These are phyloP conservation scores for Heterococcus sp. DNA, from an alignment of 108 stramenopile species.

Conservation along the genomic window DNA sequence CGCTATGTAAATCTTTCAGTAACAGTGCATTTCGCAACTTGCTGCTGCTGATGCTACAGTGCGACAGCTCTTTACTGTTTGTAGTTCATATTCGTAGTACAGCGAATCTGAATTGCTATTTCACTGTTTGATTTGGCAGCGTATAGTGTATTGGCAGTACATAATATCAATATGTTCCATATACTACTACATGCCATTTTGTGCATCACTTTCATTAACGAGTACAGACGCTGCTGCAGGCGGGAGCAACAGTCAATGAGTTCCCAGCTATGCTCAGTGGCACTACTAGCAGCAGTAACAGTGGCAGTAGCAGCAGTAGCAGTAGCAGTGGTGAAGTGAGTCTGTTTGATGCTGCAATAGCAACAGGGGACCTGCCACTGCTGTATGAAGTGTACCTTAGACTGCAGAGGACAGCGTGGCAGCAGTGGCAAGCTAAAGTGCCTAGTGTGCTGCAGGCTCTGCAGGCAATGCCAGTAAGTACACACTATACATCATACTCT, in stretches of 20 bases:
- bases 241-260: neutral
- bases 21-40: neutral
- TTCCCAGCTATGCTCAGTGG: neutral
- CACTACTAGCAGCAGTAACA: neutral
- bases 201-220: neutral
- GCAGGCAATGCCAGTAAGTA: constrained; percentile 1
- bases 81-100: neutral
- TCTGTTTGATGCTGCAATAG: constrained; percentile 14
- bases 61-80: neutral
- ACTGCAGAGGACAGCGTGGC: constrained; percentile 32
- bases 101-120: neutral
- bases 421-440: constrained; percentile 20
- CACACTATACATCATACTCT: too few species aligned
- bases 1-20: neutral
- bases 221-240: neutral
- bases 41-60: neutral
- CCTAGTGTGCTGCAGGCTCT: constrained; percentile 18
- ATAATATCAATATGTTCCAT: neutral
- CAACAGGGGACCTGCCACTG: constrained; percentile 18
- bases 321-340: neutral
- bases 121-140: neutral
- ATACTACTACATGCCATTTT: neutral
- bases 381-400: constrained; percentile 39
- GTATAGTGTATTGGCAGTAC: neutral
- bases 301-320: neutral